These are phyloP conservation scores for Garcia nutans DNA, from an alignment of 345 rosid species.

Conservation along the genomic window DNA sequence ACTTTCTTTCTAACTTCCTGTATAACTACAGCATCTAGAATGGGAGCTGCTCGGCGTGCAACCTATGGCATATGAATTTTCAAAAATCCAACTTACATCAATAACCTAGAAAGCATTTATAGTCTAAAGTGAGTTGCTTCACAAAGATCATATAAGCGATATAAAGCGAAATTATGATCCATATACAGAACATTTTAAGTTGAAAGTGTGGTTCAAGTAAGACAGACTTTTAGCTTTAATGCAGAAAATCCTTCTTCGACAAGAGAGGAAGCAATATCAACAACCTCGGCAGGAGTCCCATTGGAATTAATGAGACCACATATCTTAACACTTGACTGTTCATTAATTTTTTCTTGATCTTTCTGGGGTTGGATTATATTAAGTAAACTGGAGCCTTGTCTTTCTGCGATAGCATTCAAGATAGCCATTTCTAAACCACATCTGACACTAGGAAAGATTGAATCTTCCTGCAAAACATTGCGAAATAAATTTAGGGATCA, in stretches of 20 bases:
- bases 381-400: constrained; percentile 53
- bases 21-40: constrained; percentile 74
- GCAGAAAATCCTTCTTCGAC: constrained; percentile 79
- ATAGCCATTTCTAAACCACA: constrained; percentile 98
- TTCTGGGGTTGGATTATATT: constrained; percentile 41
- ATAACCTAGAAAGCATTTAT: neutral
- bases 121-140: neutral
- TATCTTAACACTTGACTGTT: constrained; percentile 50
- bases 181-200: neutral
- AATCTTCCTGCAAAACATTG: constrained; percentile 49
- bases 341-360: constrained; percentile 40
- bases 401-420: constrained; percentile 64
- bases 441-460: constrained; percentile 85
- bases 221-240: constrained; percentile 81
- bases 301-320: constrained; percentile 83
- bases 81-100: neutral
- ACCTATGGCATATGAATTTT: constrained; percentile 51
- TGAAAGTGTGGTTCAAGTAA: neutral
- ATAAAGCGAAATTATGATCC: neutral
- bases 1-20: constrained; percentile 75
- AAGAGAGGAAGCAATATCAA: constrained; percentile 55
- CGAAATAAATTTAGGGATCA: neutral
- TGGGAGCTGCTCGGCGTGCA: constrained; percentile 66
- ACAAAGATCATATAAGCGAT: neutral
- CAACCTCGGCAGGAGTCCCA: constrained; percentile 77